phyloP scores from a whole-genome alignment of 257 asterid species.

The Nicotiana obtusifolia region DNA sequence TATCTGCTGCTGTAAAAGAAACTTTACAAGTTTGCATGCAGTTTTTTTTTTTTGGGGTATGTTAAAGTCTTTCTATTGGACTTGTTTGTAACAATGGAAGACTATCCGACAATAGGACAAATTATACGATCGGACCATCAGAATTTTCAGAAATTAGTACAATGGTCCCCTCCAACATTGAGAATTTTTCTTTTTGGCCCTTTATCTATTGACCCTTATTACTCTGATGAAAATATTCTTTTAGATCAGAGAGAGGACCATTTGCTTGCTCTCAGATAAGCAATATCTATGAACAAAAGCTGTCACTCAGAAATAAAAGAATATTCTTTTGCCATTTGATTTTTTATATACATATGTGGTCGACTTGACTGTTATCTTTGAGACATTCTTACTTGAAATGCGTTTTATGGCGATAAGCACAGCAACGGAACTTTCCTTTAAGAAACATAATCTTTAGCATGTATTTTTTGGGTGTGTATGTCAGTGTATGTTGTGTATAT shows the following conservation, averaged over 20 bases:
- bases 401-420: conserved; percentile 1
- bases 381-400: conserved; percentile 14
- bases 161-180: conserved; percentile 50
- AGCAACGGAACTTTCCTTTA: not conserved
- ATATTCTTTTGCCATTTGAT: conserved; percentile 12
- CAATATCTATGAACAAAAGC: conserved; percentile 12
- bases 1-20: not conserved
- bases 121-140: conserved; percentile 23
- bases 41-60: not conserved
- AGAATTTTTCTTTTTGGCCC: conserved; percentile 34
- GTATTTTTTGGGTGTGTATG: not conserved
- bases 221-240: not conserved
- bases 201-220: conserved; percentile 16
- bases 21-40: not conserved
- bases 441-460: not conserved
- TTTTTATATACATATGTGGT: not conserved
- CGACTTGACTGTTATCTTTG: conserved; percentile 5
- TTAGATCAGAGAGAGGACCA: conserved; percentile 12
- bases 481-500: not conserved
- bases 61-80: not conserved
- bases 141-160: conserved; percentile 15
- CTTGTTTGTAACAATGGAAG: not conserved
- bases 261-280: conserved; percentile 11
- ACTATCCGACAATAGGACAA: conserved; percentile 18
- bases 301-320: conserved; percentile 2